A percentile compares a stretch with the other conserved stretches of the same genome.
Conservation (phyloP, 805 yeast genomes). For the Barnettozyma sucrosica region DNA sequence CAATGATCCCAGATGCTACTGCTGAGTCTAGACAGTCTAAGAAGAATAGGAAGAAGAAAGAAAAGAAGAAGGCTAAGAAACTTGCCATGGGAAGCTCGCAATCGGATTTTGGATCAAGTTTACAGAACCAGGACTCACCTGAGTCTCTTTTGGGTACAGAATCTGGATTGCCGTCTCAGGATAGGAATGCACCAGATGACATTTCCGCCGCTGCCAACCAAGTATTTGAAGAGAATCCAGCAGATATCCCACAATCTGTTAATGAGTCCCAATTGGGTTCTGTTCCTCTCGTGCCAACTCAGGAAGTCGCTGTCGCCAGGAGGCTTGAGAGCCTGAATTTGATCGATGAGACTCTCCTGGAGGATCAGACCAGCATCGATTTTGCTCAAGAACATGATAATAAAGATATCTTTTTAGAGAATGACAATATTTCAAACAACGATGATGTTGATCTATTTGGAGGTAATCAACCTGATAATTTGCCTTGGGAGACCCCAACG, state of each 20-base stretch:
- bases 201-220: background rate
- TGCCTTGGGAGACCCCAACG: conserved; percentile 1
- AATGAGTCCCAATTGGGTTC: background rate
- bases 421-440: background rate
- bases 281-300: background rate
- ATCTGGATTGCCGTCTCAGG: background rate
- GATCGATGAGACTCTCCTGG: background rate
- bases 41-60: conserved; percentile 9
- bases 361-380: background rate
- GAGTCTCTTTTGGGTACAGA: background rate
- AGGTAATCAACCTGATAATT: background rate
- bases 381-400: background rate
- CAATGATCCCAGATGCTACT: background rate
- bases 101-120: background rate
- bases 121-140: background rate
- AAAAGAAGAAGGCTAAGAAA: conserved; percentile 9
- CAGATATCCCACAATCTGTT: background rate
- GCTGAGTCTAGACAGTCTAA: conserved; percentile 3
- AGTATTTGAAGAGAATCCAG: background rate
- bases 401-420: background rate
- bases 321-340: background rate
- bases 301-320: background rate
- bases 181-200: background rate
- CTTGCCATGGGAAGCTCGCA: background rate
- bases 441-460: background rate